These are phyloP conservation scores for Barbarea vulgaris DNA, from an alignment of 345 rosid species.

Conservation along the genomic window DNA sequence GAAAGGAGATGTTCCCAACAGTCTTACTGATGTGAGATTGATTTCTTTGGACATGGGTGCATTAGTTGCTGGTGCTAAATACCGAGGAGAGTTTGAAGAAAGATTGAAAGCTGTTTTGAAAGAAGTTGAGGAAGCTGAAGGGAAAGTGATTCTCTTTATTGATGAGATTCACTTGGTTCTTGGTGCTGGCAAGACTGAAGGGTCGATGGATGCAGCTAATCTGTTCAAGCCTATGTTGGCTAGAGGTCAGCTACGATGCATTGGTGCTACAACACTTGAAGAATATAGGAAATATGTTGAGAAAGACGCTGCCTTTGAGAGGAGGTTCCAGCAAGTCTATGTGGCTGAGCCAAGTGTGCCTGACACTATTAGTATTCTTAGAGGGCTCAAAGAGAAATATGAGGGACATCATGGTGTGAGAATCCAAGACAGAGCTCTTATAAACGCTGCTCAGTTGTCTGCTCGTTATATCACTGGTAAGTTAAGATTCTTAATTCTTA, in stretches of 20 bases:
- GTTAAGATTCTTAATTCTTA: neutral
- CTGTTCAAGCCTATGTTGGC: slow-evolving; percentile 96
- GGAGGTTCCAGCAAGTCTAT: slow-evolving; percentile 90
- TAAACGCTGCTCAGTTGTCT: slow-evolving; percentile 88
- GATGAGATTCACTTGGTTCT: slow-evolving; percentile 97
- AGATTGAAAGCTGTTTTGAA: slow-evolving; percentile 80
- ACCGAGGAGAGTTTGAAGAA: slow-evolving; percentile 90
- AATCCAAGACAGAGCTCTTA: slow-evolving; percentile 82
- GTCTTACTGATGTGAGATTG: slow-evolving; percentile 81
- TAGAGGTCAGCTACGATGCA: slow-evolving; percentile 89
- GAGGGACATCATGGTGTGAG: slow-evolving; percentile 97
- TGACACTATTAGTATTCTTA: slow-evolving; percentile 80
- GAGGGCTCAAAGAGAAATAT: slow-evolving; percentile 91
- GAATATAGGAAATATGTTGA: slow-evolving; percentile 96
- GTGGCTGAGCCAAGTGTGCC: slow-evolving; percentile 90
- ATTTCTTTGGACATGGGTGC: slow-evolving; percentile 94
- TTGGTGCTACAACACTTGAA: slow-evolving; percentile 92
- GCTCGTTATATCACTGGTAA: slow-evolving; percentile 88
- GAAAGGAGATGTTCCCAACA: slow-evolving; percentile 85
- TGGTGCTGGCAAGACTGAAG: slow-evolving; percentile 90
- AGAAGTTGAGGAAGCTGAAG: slow-evolving; percentile 94
- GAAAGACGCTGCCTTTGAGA: slow-evolving; percentile 95
- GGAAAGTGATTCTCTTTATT: slow-evolving; percentile 88
- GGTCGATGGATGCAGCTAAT: slow-evolving; percentile 98
- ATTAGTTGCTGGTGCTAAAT: slow-evolving; percentile 80